Base-by-base conservation (phyloP, 306 rosid genomes). In the Datisca glomerata region DNA sequence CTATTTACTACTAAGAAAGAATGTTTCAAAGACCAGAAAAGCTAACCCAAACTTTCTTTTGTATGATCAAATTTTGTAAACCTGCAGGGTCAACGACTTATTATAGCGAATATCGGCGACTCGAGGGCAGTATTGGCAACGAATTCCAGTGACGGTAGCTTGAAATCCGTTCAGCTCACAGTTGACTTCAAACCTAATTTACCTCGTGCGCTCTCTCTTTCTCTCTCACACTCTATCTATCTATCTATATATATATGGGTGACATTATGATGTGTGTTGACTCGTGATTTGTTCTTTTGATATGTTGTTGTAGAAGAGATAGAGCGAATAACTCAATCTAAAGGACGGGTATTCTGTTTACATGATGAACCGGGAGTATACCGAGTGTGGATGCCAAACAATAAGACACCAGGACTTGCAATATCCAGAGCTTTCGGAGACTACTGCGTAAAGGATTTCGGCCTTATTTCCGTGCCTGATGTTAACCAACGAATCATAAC, bases 371-470 rank as follows among this genome's bases (percentile, higher is more conserved):
- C 95, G 0, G 97, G 95, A 11, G 89, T 80, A 37, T 79, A 74
- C 13, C 48, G 97, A 48, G 68, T 89, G 17, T 89, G 97, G 97
- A 61, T 72, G 28, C 95, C 97, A 0, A 49, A 83, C 1, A 75
- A 21, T 27, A 75, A 80, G 22, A 45, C 84, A 10, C 95, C 95
- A 0, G 97, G 97, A 44, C 65, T 89, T 0, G 93, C 97, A 24
- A 83, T 83, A 86, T 89, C 97, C 6, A 74, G 97, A 48, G 89
- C 97, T 37, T 89, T 83, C 10, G 97, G 97, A 3, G 95, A 89
- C 51, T 75, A 83, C 47, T 89, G 91, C 29, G 44, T 83, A 12
- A 89, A 89, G 64, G 75, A 62, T 2, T 70, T 67, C 29, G 97
- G 97, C 53, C 84, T 89, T 12, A 83, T 83, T 59, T 83, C 95